Percentiles rank a stretch among this genome's conserved stretches.
Conservation (phyloP, 2,329 filamentous ascomycete species). For the Diaporthe ampelina region DNA sequence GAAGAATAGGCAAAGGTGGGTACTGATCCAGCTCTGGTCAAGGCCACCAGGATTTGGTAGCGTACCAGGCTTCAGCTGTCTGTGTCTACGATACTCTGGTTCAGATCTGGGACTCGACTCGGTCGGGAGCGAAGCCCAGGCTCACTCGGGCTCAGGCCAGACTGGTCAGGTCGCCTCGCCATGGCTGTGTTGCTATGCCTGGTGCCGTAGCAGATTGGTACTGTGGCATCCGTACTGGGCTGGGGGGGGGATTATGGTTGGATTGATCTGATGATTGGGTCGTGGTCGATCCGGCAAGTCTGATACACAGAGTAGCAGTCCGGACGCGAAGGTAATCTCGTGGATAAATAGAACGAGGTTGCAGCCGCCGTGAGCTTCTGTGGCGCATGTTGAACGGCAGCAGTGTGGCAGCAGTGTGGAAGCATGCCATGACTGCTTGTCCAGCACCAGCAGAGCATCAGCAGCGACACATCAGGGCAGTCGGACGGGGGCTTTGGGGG, state of each 20-base stretch:
- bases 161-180: not conserved
- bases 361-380: slow-evolving; percentile 27
- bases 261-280: slow-evolving; percentile 27
- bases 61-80: slow-evolving; percentile 1
- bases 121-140: not conserved
- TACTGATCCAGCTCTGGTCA: slow-evolving; percentile 21
- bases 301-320: slow-evolving; percentile 33
- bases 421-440: not conserved
- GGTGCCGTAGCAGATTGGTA: not conserved
- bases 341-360: slow-evolving; percentile 31
- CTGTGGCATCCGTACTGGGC: slow-evolving; percentile 12
- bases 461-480: not conserved
- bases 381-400: slow-evolving; percentile 1
- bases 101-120: not conserved
- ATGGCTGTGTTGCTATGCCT: not conserved
- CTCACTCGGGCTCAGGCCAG: not conserved
- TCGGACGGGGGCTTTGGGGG: not conserved
- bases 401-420: not conserved
- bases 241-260: slow-evolving; percentile 6
- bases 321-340: slow-evolving; percentile 28
- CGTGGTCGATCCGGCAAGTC: slow-evolving; percentile 31
- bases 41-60: not conserved
- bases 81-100: slow-evolving; percentile 11
- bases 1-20: slow-evolving; percentile 34
- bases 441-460: slow-evolving; percentile 3